These are phyloP conservation scores for Suhomyces maxii DNA, from an alignment of 1,139 yeast species.

Conservation along the genomic window DNA sequence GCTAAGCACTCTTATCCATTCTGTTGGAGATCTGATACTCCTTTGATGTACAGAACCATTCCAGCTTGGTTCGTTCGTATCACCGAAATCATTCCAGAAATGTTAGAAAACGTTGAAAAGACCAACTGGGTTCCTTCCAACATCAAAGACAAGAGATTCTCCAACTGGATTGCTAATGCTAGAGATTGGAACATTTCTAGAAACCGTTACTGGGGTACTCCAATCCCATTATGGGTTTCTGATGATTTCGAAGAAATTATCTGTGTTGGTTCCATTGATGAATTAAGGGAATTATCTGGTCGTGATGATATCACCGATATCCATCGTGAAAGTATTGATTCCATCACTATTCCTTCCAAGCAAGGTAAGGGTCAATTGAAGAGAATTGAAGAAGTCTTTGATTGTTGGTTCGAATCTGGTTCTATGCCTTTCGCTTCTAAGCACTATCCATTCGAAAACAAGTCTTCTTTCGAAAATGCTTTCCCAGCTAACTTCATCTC, in stretches of 20 bases:
- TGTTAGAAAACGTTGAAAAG: constrained; percentile 80
- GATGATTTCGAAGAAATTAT: constrained; percentile 92
- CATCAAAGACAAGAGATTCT: constrained; percentile 91
- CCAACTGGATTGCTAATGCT: constrained; percentile 97
- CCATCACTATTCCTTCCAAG: constrained; percentile 91
- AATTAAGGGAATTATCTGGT: constrained; percentile 83
- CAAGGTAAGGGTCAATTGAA: constrained; percentile 82
- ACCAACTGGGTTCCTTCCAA: constrained; percentile 94
- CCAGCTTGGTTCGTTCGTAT: constrained; percentile 99
- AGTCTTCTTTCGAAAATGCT: constrained; percentile 63
- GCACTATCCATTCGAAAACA: constrained; percentile 93
- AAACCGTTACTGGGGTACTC: constrained; percentile 99
- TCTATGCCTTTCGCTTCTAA: constrained; percentile 98
- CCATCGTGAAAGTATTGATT: constrained; percentile 91
- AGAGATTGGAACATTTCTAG: constrained; percentile 99
- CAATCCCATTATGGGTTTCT: constrained; percentile 95
- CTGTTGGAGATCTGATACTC: constrained; percentile 99
- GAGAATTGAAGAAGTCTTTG: constrained; percentile 97
- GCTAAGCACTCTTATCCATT: constrained; percentile 95
- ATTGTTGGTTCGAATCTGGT: constrained; percentile 99
- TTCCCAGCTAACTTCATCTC: constrained; percentile 98
- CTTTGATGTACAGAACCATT: constrained; percentile 90
- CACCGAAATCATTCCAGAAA: constrained; percentile 79
- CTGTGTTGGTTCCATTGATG: constrained; percentile 88
- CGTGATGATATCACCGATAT: constrained; percentile 77